Evolutionary conservation across 2,329 filamentous ascomycete genomes (phyloP).

Genomic region (Onygenales sp.): DNA sequence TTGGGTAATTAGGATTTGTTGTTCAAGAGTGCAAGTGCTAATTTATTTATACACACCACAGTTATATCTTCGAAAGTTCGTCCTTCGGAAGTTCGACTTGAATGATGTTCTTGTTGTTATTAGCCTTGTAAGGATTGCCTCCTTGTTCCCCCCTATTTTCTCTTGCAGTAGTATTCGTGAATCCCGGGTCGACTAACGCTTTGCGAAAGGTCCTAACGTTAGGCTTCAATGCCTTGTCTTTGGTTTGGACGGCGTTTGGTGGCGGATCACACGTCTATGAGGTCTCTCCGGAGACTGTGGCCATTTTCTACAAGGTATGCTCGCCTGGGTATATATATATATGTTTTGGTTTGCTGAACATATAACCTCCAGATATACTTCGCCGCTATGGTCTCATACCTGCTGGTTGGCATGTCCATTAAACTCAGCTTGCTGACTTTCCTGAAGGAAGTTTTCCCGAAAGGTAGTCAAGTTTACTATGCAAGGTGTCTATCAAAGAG

Average conservation of each 20-base stretch:
- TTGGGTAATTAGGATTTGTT: too few relatives aligned
- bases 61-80: neutral
- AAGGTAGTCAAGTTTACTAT: neutral
- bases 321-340: neutral
- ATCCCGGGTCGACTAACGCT: too few relatives aligned
- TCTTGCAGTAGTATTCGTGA: neutral
- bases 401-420: neutral
- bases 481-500: too few relatives aligned
- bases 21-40: neutral
- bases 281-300: neutral
- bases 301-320: neutral
- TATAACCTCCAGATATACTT: neutral
- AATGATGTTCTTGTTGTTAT: neutral
- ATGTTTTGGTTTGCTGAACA: neutral
- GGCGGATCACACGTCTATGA: neutral
- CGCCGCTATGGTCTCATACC: neutral
- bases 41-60: neutral
- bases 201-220: neutral
- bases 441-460: conserved; percentile 13
- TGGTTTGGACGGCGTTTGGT: neutral
- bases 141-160: neutral
- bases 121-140: neutral
- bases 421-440: conserved; percentile 5
- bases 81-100: neutral
- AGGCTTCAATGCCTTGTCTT: neutral